phyloP scores from a whole-genome alignment of 2,329 filamentous ascomycete genomes.

The Penicillium vulpinum region DNA sequence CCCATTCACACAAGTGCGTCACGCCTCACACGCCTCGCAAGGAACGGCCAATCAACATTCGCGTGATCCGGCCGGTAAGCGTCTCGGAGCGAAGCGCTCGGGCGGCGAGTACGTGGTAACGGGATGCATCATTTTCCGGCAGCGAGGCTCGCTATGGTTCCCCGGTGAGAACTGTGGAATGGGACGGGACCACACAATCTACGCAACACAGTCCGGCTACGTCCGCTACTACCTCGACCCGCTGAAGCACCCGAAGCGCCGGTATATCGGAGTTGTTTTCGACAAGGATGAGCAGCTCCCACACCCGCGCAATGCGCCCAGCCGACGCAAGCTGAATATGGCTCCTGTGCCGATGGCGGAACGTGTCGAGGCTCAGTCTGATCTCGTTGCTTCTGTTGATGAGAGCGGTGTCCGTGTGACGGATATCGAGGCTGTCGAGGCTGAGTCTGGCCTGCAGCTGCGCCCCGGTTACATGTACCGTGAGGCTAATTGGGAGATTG shows the following conservation, averaged over 20 bases:
- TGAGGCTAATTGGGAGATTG: constrained; percentile 68
- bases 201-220: constrained; percentile 79
- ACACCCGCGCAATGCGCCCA: constrained; percentile 69
- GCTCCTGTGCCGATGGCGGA: constrained; percentile 50
- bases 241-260: constrained; percentile 73
- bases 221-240: constrained; percentile 97
- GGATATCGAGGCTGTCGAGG: constrained; percentile 25
- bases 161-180: constrained; percentile 94
- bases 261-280: constrained; percentile 93
- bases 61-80: constrained; percentile 73
- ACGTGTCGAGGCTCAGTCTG: constrained; percentile 21
- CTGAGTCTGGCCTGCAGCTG: constrained; percentile 38
- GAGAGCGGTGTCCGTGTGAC: constrained; percentile 27
- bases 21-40: constrained; percentile 66
- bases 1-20: constrained; percentile 53
- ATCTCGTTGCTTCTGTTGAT: constrained; percentile 27
- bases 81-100: constrained; percentile 89
- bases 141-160: constrained; percentile 91
- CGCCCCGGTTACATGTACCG: constrained; percentile 64
- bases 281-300: constrained; percentile 79
- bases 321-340: constrained; percentile 75
- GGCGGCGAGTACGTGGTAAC: constrained; percentile 92
- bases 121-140: constrained; percentile 97
- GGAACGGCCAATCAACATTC: constrained; percentile 66
- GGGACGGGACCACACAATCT: constrained; percentile 95